Evolutionary conservation across 2,329 filamentous ascomycete genomes (phyloP).

Genomic region (Aspergillus tanneri): DNA sequence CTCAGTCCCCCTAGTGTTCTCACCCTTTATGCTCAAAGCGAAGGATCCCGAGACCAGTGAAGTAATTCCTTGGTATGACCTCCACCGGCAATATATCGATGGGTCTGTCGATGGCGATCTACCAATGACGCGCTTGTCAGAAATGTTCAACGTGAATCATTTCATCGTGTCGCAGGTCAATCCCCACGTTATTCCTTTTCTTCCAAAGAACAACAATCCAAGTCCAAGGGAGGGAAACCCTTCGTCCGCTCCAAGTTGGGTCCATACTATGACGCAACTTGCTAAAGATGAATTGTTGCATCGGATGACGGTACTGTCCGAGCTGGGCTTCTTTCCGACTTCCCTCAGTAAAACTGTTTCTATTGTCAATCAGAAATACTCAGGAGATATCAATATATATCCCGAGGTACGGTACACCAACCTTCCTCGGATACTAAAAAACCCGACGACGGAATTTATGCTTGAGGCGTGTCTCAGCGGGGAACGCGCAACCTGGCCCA

Average conservation of each 20-base stretch:
- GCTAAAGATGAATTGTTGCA: conserved; percentile 79
- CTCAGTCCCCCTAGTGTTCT: conserved; percentile 85
- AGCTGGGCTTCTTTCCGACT: conserved; percentile 77
- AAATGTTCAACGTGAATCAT: conserved; percentile 98
- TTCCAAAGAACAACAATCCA: conserved; percentile 67
- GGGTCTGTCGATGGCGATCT: conserved; percentile 93
- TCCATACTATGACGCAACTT: conserved; percentile 67
- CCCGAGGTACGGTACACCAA: conserved; percentile 74
- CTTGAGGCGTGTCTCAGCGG: conserved; percentile 71
- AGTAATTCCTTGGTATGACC: conserved; percentile 79
- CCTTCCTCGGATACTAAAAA: conserved; percentile 73
- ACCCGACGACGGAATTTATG: conserved; percentile 87
- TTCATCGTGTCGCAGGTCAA: conserved; percentile 98
- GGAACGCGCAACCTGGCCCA: conserved; percentile 88
- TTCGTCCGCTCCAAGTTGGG: conserved; percentile 51
- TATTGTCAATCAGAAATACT: conserved; percentile 86
- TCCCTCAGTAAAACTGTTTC: conserved; percentile 74
- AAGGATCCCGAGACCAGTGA: conserved; percentile 81
- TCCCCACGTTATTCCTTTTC: conserved; percentile 85
- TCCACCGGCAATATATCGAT: conserved; percentile 84
- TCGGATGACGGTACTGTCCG: conserved; percentile 74
- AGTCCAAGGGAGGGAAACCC: conserved; percentile 31
- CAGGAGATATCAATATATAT: conserved; percentile 91
- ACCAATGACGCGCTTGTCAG: conserved; percentile 82
- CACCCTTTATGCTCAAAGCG: conserved; percentile 72